Conservation (phyloP, 208 protist genomes). For the Blechomonas ayalai region DNA sequence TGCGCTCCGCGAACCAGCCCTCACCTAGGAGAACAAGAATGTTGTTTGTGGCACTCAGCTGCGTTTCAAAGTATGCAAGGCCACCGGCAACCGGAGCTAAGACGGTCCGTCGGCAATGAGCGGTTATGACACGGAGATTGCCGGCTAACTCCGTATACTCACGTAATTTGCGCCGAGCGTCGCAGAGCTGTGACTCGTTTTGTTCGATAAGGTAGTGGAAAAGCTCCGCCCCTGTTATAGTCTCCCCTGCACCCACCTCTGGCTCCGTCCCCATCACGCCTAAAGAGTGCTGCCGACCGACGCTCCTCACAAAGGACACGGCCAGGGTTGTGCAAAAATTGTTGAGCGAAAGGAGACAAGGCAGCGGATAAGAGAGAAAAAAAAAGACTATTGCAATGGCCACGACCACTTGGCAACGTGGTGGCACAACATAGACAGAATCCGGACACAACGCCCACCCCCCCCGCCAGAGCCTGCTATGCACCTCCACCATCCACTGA, state of each 20-base stretch:
- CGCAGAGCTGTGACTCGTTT: constrained; percentile 37
- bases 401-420: no score
- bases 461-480: no score
- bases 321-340: no score
- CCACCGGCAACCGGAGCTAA: constrained; percentile 77
- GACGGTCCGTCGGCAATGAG: constrained; percentile 40
- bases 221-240: constrained; percentile 63
- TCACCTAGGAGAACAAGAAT: constrained; percentile 85
- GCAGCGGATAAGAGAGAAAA: not conserved
- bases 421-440: no score
- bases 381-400: no score
- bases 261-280: not conserved
- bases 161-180: constrained; percentile 14
- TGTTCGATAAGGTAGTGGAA: constrained; percentile 46
- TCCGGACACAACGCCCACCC: no score
- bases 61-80: constrained; percentile 73
- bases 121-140: constrained; percentile 43
- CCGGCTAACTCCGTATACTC: constrained; percentile 46
- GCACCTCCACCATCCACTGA: no score
- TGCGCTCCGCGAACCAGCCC: constrained; percentile 84
- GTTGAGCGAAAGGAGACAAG: not conserved
- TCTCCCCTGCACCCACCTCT: constrained; percentile 29
- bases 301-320: no score
- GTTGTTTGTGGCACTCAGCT: constrained; percentile 72
- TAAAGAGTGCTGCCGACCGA: no score